Percentiles rank a stretch among this genome's conserved stretches.
phyloP scores from a whole-genome alignment of 495 filamentous ascomycete genomes.

The Penicillium lividum region DNA sequence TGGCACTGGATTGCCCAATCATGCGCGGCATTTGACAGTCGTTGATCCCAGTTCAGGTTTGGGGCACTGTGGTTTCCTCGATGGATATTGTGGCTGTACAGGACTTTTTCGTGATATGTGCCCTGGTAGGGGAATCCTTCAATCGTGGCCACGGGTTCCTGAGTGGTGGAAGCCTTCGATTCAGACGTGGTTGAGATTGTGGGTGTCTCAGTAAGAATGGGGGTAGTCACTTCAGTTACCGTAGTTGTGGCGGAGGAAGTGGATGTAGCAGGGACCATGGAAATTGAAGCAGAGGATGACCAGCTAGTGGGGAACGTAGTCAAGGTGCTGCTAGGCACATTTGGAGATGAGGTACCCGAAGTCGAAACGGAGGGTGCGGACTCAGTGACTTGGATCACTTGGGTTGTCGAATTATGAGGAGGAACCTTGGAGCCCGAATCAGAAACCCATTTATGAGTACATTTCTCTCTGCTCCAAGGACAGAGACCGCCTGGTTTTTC shows the following conservation, averaged over 20 bases:
- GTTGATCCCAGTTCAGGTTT: background rate
- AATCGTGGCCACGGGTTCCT: background rate
- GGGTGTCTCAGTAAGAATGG: background rate
- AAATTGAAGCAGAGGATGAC: background rate
- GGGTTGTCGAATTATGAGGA: too few species aligned
- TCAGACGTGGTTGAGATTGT: background rate
- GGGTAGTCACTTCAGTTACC: background rate
- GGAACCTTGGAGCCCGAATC: too few species aligned
- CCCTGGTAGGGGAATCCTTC: background rate
- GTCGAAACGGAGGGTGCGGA: background rate
- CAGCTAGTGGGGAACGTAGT: background rate
- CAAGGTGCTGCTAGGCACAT: background rate
- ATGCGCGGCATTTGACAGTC: background rate
- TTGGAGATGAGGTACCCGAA: background rate
- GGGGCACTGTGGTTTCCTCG: background rate
- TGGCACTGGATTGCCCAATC: background rate
- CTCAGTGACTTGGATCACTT: background rate
- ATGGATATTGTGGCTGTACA: slow-evolving; percentile 1
- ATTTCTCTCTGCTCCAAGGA: too few species aligned
- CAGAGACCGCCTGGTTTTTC: too few species aligned
- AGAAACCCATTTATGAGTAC: too few species aligned
- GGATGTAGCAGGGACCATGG: background rate
- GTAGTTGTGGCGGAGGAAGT: background rate
- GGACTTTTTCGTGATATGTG: background rate
- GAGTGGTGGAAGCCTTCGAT: background rate